phyloP scores from a whole-genome alignment of 2,329 filamentous ascomycete genomes.

The Talaromyces islandicus region DNA sequence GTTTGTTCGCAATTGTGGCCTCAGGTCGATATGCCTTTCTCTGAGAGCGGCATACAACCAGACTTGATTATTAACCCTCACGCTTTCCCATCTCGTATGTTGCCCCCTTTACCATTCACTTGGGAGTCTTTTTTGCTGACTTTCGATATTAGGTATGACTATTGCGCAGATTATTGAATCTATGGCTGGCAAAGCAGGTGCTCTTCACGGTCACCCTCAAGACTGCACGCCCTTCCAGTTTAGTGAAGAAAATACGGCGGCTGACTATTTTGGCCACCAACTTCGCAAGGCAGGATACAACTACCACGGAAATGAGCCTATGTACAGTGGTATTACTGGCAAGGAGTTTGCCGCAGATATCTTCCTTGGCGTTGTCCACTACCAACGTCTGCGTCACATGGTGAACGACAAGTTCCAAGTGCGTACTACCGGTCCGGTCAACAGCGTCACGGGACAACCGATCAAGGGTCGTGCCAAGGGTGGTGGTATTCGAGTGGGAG shows the following conservation, averaged over 20 bases:
- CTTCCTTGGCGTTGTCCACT: conserved; percentile 95
- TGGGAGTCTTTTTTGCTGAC: conserved; percentile 1
- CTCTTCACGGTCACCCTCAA: conserved; percentile 90
- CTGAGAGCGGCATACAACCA: conserved; percentile 91
- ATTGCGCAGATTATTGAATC: conserved; percentile 99
- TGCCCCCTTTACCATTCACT: background rate
- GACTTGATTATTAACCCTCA: conserved; percentile 99
- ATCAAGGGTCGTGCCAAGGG: conserved; percentile 96
- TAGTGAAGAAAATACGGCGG: conserved; percentile 83
- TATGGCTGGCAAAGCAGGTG: conserved; percentile 87
- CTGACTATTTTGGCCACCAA: conserved; percentile 93
- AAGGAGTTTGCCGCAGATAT: conserved; percentile 92
- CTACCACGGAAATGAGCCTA: conserved; percentile 96
- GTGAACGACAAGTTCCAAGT: conserved; percentile 99
- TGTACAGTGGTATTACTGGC: conserved; percentile 96
- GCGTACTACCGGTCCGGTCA: conserved; percentile 88
- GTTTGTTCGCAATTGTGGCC: conserved; percentile 96
- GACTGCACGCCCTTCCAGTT: conserved; percentile 95
- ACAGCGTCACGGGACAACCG: conserved; percentile 84
- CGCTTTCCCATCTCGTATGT: conserved; percentile 83
- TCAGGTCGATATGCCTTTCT: conserved; percentile 88
- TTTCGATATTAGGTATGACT: conserved; percentile 60
- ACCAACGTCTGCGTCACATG: conserved; percentile 97
- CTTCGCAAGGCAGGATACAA: conserved; percentile 94
- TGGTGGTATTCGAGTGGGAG: conserved; percentile 96